Percentiles rank a stretch among this genome's conserved stretches.
Evolutionary conservation across 441 rosid species (phyloP).

Genomic region (Bruguiera hainesii): DNA sequence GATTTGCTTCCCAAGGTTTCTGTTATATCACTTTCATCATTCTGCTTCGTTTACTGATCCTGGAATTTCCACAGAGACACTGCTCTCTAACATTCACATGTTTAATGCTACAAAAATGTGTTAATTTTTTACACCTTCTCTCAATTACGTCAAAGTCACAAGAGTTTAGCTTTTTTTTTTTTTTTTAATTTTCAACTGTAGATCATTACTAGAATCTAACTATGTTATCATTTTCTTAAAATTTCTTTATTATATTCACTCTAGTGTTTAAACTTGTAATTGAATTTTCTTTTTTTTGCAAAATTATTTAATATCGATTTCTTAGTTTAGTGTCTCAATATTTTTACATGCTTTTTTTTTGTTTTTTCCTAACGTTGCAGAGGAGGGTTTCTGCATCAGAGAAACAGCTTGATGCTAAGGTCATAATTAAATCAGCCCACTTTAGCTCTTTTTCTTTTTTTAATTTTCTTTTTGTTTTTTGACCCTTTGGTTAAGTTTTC

Average conservation of each 20-base stretch:
- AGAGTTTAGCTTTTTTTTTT: no score
- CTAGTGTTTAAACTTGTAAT: no score
- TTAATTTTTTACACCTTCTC: no score
- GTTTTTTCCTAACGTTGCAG: conserved; percentile 49
- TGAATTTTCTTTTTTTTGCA: no score
- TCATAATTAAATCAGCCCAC: conserved; percentile 16
- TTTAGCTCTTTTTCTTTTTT: no score
- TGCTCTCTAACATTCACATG: background rate
- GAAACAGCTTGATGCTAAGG: conserved; percentile 94
- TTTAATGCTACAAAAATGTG: background rate
- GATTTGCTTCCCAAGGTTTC: conserved; percentile 24
- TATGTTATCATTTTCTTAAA: no score
- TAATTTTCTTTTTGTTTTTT: background rate
- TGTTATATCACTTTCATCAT: conserved; percentile 22
- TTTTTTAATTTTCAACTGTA: no score
- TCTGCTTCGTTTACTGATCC: conserved; percentile 1
- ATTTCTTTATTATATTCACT: no score
- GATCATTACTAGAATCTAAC: no score
- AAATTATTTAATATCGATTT: no score
- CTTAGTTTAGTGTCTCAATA: background rate
- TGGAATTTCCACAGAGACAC: background rate
- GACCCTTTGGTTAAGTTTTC: background rate
- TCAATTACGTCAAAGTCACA: no score
- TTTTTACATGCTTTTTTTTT: background rate
- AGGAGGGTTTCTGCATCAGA: conserved; percentile 83